Percentiles rank a stretch among this genome's conserved stretches.
Evolutionary conservation across 208 protist genomes (phyloP).

Genomic region (Acanthamoeba castellanii): DNA sequence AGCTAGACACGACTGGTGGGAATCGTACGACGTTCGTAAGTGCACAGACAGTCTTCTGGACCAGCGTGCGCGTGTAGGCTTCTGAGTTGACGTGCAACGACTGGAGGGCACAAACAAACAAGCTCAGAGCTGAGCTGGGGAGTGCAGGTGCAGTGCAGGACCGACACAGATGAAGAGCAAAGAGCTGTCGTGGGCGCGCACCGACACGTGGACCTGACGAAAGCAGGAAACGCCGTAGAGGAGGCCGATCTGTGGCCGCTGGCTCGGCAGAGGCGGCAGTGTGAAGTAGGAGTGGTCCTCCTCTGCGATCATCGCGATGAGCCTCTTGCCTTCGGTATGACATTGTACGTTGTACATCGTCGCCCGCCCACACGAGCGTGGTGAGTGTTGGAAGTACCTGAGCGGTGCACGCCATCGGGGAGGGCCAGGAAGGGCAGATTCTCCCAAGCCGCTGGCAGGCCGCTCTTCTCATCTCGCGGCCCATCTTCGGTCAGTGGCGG

Average conservation of each 20-base stretch:
- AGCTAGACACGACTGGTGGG: background rate
- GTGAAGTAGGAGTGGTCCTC: constrained; percentile 62
- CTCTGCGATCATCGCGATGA: background rate
- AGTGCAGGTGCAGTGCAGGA: background rate
- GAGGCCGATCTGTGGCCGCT: constrained; percentile 11
- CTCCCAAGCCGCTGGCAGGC: constrained; percentile 33
- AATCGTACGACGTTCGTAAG: constrained; percentile 64
- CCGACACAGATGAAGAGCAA: background rate
- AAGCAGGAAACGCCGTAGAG: constrained; percentile 66
- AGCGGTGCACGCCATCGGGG: constrained; percentile 55
- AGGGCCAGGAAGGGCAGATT: constrained; percentile 69
- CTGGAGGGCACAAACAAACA: background rate
- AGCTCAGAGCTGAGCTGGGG: background rate
- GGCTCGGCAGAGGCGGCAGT: constrained; percentile 15
- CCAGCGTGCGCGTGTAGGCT: constrained; percentile 49
- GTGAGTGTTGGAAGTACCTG: constrained; percentile 8
- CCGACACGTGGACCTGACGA: constrained; percentile 48
- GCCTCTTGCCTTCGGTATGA: too few relatives aligned
- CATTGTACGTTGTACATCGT: background rate
- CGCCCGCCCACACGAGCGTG: background rate
- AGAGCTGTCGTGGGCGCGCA: background rate
- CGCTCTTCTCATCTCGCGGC: constrained; percentile 1
- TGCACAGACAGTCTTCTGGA: constrained; percentile 53
- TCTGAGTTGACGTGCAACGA: constrained; percentile 33
- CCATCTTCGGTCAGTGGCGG: constrained; percentile 19